phyloP scores from a whole-genome alignment of 192 early-diverging fungal species.

The Chytriomyces sp. region DNA sequence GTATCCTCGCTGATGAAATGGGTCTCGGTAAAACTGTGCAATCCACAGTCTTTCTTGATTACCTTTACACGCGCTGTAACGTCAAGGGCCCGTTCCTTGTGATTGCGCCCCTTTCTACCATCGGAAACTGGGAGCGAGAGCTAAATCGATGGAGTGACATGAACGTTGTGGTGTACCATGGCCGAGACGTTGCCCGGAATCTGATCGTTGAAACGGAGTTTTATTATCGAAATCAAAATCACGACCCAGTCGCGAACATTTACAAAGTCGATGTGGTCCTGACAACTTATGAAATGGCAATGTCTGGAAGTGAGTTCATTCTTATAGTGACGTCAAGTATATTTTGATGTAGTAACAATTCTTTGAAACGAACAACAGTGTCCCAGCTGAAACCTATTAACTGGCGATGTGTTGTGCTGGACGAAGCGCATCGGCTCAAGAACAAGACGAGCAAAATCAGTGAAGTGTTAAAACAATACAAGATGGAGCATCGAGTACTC shows the following conservation, averaged over 20 bases:
- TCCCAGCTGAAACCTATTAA: constrained; percentile 70
- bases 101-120: constrained; percentile 61
- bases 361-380: constrained; percentile 38
- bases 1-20: constrained; percentile 52
- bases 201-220: constrained; percentile 84
- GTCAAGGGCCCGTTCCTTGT: constrained; percentile 79
- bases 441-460: constrained; percentile 82
- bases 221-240: constrained; percentile 62
- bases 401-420: constrained; percentile 77
- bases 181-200: constrained; percentile 69
- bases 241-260: constrained; percentile 39
- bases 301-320: constrained; percentile 44
- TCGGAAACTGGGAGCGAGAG: constrained; percentile 74
- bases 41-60: constrained; percentile 75
- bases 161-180: constrained; percentile 78
- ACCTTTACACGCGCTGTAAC: constrained; percentile 65
- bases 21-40: constrained; percentile 76
- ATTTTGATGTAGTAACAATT: constrained; percentile 1
- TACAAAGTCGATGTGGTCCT: constrained; percentile 65
- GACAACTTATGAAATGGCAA: constrained; percentile 71
- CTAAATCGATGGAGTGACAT: constrained; percentile 77
- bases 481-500: constrained; percentile 77
- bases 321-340: constrained; percentile 12
- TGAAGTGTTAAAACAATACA: constrained; percentile 75
- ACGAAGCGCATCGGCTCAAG: constrained; percentile 87